Percentiles rank a stretch among this genome's conserved stretches.
phyloP scores from a whole-genome alignment of 2,329 filamentous ascomycete genomes.

The Aspergillus ruber region DNA sequence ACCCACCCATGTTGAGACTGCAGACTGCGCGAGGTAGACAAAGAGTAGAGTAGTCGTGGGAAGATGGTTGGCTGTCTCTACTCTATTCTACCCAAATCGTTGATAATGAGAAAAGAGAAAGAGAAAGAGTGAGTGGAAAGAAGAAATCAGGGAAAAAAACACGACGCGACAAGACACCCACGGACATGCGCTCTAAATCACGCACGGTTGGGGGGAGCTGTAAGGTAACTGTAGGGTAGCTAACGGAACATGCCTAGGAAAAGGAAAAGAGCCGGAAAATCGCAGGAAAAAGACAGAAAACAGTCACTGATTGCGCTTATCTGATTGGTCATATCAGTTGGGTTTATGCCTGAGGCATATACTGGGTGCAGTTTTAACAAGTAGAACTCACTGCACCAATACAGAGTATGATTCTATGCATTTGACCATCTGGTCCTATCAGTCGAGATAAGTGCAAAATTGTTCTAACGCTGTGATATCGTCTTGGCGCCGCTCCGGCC shows the following conservation, averaged over 20 bases:
- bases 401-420: too few relatives aligned
- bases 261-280: not conserved
- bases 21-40: not conserved
- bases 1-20: constrained; percentile 15
- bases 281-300: not conserved
- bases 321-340: not conserved
- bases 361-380: too few relatives aligned
- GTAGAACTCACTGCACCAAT: too few relatives aligned
- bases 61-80: too few relatives aligned
- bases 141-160: not conserved
- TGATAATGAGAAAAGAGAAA: constrained; percentile 1
- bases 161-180: not conserved
- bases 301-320: not conserved
- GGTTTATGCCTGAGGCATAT: not conserved
- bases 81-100: not conserved
- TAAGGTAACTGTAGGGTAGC: not conserved
- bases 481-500: not conserved
- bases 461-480: not conserved
- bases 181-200: not conserved
- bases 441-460: too few relatives aligned
- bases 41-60: too few relatives aligned
- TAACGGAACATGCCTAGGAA: not conserved
- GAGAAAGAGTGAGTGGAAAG: not conserved
- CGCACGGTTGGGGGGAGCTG: not conserved
- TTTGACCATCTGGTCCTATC: too few relatives aligned